These are phyloP conservation scores for Globisporangium rhizosaccharum DNA, from an alignment of 352 stramenopile species.

Conservation along the genomic window DNA sequence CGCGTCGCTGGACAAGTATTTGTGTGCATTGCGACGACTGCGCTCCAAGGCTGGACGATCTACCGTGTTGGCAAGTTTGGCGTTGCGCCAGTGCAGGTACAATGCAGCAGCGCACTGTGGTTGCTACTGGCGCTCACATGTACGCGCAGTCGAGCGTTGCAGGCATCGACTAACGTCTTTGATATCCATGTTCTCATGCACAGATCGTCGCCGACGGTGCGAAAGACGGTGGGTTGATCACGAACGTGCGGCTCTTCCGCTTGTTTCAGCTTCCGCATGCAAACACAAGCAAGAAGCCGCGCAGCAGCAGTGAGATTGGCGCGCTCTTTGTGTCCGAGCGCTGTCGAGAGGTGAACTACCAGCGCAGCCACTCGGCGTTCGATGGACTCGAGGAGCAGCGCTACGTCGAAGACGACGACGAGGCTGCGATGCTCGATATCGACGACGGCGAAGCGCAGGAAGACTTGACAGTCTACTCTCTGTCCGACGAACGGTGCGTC, in stretches of 20 bases:
- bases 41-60: constrained; percentile 36
- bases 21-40: constrained; percentile 51
- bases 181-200: not conserved
- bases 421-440: constrained; percentile 24
- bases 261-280: constrained; percentile 34
- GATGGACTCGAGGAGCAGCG: constrained; percentile 21
- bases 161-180: not conserved
- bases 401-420: constrained; percentile 30
- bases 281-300: not conserved
- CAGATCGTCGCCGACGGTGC: constrained; percentile 42
- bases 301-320: constrained; percentile 7
- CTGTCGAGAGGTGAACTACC: constrained; percentile 29
- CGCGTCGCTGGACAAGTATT: constrained; percentile 43
- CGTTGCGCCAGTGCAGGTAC: constrained; percentile 41
- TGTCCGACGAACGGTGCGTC: constrained; percentile 43
- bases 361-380: constrained; percentile 6
- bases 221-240: constrained; percentile 35
- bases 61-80: constrained; percentile 59
- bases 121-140: not conserved
- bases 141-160: not conserved
- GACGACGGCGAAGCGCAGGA: constrained; percentile 33
- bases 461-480: constrained; percentile 43
- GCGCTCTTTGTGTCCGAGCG: constrained; percentile 54
- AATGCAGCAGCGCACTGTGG: constrained; percentile 4
- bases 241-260: constrained; percentile 51